Percentiles rank a stretch among this genome's conserved stretches.
These are phyloP conservation scores for Fragilariopsis cylindrus DNA, from an alignment of 108 stramenopile genomes.

Conservation along the genomic window DNA sequence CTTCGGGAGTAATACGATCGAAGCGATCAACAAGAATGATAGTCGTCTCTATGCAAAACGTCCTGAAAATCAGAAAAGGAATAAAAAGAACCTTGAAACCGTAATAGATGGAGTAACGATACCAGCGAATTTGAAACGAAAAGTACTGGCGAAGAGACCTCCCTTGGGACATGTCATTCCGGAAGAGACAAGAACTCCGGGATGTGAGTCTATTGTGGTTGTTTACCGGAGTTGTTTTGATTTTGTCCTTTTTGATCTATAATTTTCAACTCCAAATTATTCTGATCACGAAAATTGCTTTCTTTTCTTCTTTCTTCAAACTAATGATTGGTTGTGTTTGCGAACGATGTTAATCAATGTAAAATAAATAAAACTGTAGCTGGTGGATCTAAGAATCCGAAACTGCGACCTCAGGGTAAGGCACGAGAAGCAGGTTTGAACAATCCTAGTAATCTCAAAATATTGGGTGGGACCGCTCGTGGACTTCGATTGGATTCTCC, in stretches of 20 bases:
- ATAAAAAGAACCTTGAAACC: constrained; percentile 4
- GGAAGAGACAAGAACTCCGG: constrained; percentile 36
- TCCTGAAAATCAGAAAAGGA: neutral
- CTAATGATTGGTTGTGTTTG: neutral
- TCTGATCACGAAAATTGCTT: constrained; percentile 9
- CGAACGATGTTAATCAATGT: neutral
- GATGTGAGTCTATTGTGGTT: constrained; percentile 21
- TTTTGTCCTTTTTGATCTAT: neutral
- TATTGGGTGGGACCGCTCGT: constrained; percentile 75
- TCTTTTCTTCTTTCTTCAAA: constrained; percentile 8
- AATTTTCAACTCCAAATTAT: neutral
- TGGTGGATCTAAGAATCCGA: constrained; percentile 63
- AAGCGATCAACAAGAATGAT: neutral
- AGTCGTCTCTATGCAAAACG: constrained; percentile 15
- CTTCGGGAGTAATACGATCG: neutral
- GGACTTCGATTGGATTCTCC: constrained; percentile 89
- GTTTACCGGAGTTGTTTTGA: neutral
- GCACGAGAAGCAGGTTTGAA: constrained; percentile 65
- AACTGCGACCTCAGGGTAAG: constrained; percentile 76
- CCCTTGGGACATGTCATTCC: constrained; percentile 78
- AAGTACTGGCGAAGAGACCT: constrained; percentile 69
- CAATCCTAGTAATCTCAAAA: constrained; percentile 77
- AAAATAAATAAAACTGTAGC: constrained; percentile 14
- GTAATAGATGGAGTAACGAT: constrained; percentile 21
- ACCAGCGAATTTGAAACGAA: constrained; percentile 77